Evolutionary conservation across 805 yeast genomes (phyloP), one percentile per base, ranked within the genome.

Genomic region (Metschnikowia dekortorum): DNA sequence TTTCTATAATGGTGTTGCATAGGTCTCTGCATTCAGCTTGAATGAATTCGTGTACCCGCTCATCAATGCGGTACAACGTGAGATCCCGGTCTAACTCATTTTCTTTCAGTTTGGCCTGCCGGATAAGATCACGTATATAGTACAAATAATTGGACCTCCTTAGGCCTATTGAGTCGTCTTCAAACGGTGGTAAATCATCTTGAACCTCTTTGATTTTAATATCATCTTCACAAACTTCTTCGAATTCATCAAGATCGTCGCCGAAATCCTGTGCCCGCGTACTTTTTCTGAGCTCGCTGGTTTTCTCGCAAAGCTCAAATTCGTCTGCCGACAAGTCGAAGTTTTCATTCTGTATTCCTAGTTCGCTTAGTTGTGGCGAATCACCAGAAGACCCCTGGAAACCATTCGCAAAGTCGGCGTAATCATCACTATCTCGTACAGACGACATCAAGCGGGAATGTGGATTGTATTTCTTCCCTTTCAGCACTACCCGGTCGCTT

Each of bases 331-430:
- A 68, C 26, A 71, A 54, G 26, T 66, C 59, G 36, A 70, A 65
- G 40, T 62, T 61, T 41, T 68, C 74, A 34, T 65, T 66, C 35
- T 59, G 67, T 16, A 70, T 53, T 50, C 61, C 64, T 33, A 70
- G 56, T 39, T 69, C 70, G 47, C 62, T 64, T 41, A 69, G 47
- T 49, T 70, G 74, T 2, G 77, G 76, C 13, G 76, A 71, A 51
- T 63, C 67, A 0, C 74, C 66, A 3, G 73, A 64, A 5, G 75
- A 70, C 2, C 70, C 63, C 44, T 63, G 58, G 42, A 69, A 70
- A 26, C 67, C 49, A 46, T 63, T 59, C 40, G 55, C 39, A 40
- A 53, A 55, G 29, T 52, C 29, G n/a, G 53, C 54, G 14, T 39
- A 47, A 13, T 42, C 39, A 18, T 32, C 41, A 31, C 34, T 29